Percentiles rank a stretch among this genome's conserved stretches.
phyloP scores from a whole-genome alignment of 176 grass and related monocot species.

The Zoysia japonica region DNA sequence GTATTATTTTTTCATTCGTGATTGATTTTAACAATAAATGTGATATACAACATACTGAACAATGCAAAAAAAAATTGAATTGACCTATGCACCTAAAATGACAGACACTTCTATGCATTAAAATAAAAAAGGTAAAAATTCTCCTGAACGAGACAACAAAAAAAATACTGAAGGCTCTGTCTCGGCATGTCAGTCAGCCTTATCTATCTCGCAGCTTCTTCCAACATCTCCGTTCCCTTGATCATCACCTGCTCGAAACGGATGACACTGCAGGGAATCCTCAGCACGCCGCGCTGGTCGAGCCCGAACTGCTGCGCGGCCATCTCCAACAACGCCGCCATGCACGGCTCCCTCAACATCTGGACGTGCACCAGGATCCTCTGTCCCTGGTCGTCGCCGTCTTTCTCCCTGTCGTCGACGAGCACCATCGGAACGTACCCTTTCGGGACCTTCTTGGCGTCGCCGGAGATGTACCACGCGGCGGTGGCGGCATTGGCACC shows the following conservation, averaged over 20 bases:
- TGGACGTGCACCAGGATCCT: conserved; percentile 46
- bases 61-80: too few relatives aligned
- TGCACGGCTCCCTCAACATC: conserved; percentile 46
- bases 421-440: conserved; percentile 30
- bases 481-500: neutral
- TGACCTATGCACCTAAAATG: too few relatives aligned
- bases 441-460: neutral
- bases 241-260: conserved; percentile 37
- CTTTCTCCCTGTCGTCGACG: neutral
- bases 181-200: too few relatives aligned
- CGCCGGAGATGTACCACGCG: neutral
- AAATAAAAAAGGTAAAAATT: too few relatives aligned
- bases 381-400: neutral
- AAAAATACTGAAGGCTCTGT: too few relatives aligned
- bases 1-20: too few relatives aligned
- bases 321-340: conserved; percentile 44
- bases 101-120: too few relatives aligned
- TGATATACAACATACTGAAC: too few relatives aligned
- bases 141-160: too few relatives aligned
- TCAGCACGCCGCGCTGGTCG: conserved; percentile 43
- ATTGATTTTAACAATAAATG: too few relatives aligned
- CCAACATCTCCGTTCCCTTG: neutral
- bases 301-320: conserved; percentile 50
- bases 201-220: too few relatives aligned
- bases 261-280: conserved; percentile 27